These are phyloP conservation scores for Macaranga tanarius DNA, from an alignment of 441 rosid genomes.

Conservation along the genomic window DNA sequence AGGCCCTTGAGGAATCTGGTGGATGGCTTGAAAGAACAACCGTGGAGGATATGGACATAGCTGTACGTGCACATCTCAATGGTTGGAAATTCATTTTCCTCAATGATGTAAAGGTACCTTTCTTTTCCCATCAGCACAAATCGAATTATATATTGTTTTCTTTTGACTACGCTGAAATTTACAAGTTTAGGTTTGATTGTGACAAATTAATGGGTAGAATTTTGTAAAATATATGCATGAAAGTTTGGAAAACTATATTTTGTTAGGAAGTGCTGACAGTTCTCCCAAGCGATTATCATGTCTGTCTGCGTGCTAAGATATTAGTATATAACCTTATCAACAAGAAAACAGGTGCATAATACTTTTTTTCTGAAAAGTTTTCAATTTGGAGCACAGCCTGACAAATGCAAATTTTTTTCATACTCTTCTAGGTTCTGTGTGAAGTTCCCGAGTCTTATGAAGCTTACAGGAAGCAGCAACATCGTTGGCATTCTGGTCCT, in stretches of 20 bases:
- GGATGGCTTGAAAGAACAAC: constrained; percentile 97
- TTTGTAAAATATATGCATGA: neutral
- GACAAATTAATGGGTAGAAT: neutral
- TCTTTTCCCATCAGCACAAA: constrained; percentile 9
- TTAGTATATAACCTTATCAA: neutral
- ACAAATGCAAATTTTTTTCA: constrained; percentile 7
- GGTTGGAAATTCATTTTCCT: constrained; percentile 95
- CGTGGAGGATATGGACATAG: constrained; percentile 96
- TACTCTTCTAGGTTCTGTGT: constrained; percentile 63
- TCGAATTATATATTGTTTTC: constrained; percentile 1
- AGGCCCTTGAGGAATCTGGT: constrained; percentile 89
- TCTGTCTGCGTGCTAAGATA: neutral
- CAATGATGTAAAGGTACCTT: constrained; percentile 78
- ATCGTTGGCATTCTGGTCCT: constrained; percentile 97
- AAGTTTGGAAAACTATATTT: neutral
- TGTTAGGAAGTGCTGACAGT: neutral
- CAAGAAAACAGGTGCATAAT: neutral
- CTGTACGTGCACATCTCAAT: constrained; percentile 91
- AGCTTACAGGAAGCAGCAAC: constrained; percentile 97
- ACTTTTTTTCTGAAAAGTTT: neutral
- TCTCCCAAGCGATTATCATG: neutral
- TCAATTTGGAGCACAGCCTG: constrained; percentile 5
- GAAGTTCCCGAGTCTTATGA: constrained; percentile 96
- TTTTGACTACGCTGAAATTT: neutral
- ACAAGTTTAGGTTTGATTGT: constrained; percentile 1